Conservation (phyloP, 306 rosid genomes). For the Prunus davidiana region DNA sequence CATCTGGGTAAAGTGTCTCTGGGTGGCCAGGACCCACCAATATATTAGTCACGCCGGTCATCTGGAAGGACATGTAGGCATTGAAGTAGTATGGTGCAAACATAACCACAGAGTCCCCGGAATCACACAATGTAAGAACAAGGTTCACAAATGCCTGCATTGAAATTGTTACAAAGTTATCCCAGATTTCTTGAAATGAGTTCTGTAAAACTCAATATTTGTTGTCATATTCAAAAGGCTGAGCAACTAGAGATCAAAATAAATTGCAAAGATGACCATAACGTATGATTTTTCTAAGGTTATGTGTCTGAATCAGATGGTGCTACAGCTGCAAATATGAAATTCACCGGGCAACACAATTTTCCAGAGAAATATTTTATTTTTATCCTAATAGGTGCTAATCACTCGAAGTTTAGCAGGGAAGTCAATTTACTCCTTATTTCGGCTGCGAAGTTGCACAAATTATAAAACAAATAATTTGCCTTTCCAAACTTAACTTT, state of each 20-base stretch:
- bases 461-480: neutral
- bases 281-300: neutral
- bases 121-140: constrained; percentile 92
- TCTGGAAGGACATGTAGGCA: constrained; percentile 88
- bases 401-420: neutral
- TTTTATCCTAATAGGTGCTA: neutral
- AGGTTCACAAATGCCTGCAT: constrained; percentile 95
- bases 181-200: constrained; percentile 18
- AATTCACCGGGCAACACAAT: neutral
- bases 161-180: constrained; percentile 17
- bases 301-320: neutral
- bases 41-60: constrained; percentile 89
- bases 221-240: neutral
- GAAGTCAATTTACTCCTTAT: neutral
- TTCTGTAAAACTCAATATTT: neutral
- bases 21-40: constrained; percentile 80
- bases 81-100: constrained; percentile 96
- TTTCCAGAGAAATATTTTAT: neutral
- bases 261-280: constrained; percentile 1
- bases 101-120: constrained; percentile 87
- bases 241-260: neutral
- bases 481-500: neutral
- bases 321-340: neutral
- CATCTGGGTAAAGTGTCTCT: constrained; percentile 80
- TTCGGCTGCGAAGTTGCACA: neutral